Conservation (phyloP, 352 stramenopile species). For the Globisporangium acanthophoron region DNA sequence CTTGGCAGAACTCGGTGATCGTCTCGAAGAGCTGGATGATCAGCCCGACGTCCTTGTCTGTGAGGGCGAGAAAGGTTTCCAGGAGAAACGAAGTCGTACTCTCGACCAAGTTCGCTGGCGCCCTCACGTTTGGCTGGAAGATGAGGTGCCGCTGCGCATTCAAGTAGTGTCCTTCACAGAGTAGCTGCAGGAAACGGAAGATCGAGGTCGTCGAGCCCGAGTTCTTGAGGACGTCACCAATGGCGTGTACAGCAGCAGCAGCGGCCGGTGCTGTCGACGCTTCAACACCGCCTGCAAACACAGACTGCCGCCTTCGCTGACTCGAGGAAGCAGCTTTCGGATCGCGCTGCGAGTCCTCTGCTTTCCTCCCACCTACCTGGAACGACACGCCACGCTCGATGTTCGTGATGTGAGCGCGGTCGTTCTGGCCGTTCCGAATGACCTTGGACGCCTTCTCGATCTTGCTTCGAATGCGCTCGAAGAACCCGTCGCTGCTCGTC, state of each 20-base stretch:
- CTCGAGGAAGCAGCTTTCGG: not conserved
- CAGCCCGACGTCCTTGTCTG: constrained; percentile 42
- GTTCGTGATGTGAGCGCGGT: constrained; percentile 10
- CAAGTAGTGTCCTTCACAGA: constrained; percentile 71
- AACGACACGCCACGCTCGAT: constrained; percentile 7
- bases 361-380: not conserved
- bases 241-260: not conserved
- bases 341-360: not conserved
- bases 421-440: constrained; percentile 25
- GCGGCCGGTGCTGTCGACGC: not conserved
- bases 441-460: constrained; percentile 46
- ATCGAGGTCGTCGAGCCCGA: constrained; percentile 29
- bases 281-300: constrained; percentile 18
- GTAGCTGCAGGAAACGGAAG: constrained; percentile 67
- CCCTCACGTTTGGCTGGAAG: constrained; percentile 19
- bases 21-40: constrained; percentile 73
- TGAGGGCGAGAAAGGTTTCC: constrained; percentile 48
- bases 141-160: constrained; percentile 58
- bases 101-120: constrained; percentile 55
- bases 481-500: constrained; percentile 30
- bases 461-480: constrained; percentile 35
- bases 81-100: constrained; percentile 60
- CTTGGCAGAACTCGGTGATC: constrained; percentile 77
- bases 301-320: constrained; percentile 2
- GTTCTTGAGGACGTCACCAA: constrained; percentile 4